Conservation (phyloP, 1,139 yeast species). For the Yamadazyma friedrichii region DNA sequence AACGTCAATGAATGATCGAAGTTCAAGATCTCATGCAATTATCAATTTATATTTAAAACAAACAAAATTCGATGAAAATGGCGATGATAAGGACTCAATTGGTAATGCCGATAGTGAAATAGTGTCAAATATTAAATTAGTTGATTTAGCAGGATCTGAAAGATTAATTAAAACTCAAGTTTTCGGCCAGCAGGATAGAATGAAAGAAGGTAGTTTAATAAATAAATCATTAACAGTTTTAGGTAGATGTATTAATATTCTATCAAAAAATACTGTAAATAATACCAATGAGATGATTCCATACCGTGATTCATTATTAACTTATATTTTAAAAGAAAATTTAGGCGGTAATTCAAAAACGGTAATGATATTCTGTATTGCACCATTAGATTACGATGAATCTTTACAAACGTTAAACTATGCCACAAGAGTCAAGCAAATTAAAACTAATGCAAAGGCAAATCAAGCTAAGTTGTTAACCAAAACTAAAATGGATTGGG, state of each 20-base stretch:
- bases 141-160: conserved; percentile 84
- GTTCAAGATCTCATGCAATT: conserved; percentile 79
- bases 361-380: conserved; percentile 72
- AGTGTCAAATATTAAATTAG: conserved; percentile 61
- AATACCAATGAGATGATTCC: conserved; percentile 41
- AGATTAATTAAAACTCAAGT: conserved; percentile 63
- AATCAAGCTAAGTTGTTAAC: conserved; percentile 33
- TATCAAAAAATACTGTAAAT: conserved; percentile 32
- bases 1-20: conserved; percentile 66
- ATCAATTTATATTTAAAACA: conserved; percentile 63
- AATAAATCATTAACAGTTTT: conserved; percentile 73
- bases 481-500: conserved; percentile 31
- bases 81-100: conserved; percentile 22
- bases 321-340: conserved; percentile 71
- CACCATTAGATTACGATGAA: conserved; percentile 76
- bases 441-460: conserved; percentile 58
- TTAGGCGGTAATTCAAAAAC: conserved; percentile 76
- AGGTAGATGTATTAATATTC: conserved; percentile 68
- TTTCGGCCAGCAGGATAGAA: conserved; percentile 54
- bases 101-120: conserved; percentile 55
- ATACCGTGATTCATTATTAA: conserved; percentile 68
- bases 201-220: conserved; percentile 73
- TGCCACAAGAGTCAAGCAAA: conserved; percentile 72
- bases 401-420: conserved; percentile 70
- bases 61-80: conserved; percentile 33